phyloP scores from a whole-genome alignment of 108 stramenopile genomes.

The Cyclotella baltica region DNA sequence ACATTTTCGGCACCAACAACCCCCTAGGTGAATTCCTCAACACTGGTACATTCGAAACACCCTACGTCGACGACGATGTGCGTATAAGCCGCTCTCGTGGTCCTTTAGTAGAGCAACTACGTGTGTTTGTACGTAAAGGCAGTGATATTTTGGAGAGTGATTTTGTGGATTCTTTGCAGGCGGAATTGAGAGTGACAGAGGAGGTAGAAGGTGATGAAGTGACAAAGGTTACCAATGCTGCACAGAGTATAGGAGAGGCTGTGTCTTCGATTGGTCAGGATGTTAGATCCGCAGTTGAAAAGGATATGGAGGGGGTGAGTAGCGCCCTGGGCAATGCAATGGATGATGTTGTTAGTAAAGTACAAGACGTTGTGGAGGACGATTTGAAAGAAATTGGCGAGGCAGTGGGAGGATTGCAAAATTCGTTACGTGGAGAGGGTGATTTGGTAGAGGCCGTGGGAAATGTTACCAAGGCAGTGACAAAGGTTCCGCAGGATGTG shows the following conservation, averaged over 20 bases:
- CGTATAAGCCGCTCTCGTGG: conserved; percentile 71
- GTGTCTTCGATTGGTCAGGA: conserved; percentile 10
- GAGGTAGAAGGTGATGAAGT: conserved; percentile 20
- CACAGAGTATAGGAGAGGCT: conserved; percentile 12
- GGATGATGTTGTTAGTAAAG: conserved; percentile 30
- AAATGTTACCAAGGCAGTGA: conserved; percentile 25
- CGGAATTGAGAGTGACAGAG: conserved; percentile 41
- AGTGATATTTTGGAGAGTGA: conserved; percentile 19
- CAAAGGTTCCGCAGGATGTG: conserved; percentile 32
- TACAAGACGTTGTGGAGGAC: conserved; percentile 40
- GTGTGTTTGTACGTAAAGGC: conserved; percentile 69
- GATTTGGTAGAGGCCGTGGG: conserved; percentile 41
- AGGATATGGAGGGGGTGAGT: conserved; percentile 25
- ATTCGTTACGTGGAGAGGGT: conserved; percentile 16
- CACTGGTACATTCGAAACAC: conserved; percentile 76
- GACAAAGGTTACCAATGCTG: conserved; percentile 20
- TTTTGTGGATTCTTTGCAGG: conserved; percentile 18
- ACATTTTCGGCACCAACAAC: conserved; percentile 71
- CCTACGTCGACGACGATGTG: conserved; percentile 71
- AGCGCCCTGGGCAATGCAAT: conserved; percentile 25
- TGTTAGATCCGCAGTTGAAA: conserved; percentile 12
- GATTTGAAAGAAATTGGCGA: conserved; percentile 44
- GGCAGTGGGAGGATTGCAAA: conserved; percentile 25
- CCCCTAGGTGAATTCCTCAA: conserved; percentile 67
- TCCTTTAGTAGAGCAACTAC: conserved; percentile 70